Conservation (phyloP, 495 filamentous ascomycete genomes). For the Lophium mytilinum region DNA sequence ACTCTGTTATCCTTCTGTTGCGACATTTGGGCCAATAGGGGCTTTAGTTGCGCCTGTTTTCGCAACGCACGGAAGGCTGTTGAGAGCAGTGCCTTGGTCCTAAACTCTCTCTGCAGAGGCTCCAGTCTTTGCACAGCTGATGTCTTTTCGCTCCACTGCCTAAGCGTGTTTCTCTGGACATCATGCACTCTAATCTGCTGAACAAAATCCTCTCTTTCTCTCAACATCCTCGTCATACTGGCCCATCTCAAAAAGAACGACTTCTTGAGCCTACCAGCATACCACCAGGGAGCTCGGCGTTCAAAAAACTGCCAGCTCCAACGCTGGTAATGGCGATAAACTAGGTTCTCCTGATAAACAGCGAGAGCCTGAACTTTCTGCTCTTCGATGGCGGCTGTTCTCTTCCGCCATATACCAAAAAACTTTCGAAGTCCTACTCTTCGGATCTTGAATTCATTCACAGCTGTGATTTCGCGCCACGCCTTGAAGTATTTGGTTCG, state of each 20-base stretch:
- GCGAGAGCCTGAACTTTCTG: slow-evolving; percentile 37
- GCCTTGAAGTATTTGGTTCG: slow-evolving; percentile 66
- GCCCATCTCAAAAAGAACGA: slow-evolving; percentile 17
- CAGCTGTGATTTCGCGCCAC: slow-evolving; percentile 65
- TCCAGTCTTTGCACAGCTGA: neutral
- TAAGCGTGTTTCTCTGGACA: slow-evolving; percentile 4
- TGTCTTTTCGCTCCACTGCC: slow-evolving; percentile 2
- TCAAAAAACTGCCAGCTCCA: slow-evolving; percentile 53
- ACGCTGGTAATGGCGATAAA: slow-evolving; percentile 41
- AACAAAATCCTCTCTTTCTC: slow-evolving; percentile 12
- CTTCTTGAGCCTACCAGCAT: slow-evolving; percentile 16
- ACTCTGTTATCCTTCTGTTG: slow-evolving; percentile 43
- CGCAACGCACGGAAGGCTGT: slow-evolving; percentile 5
- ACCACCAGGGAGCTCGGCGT: slow-evolving; percentile 45
- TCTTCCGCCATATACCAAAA: slow-evolving; percentile 48
- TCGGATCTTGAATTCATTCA: slow-evolving; percentile 60
- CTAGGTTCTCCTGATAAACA: slow-evolving; percentile 40
- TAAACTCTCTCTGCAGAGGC: slow-evolving; percentile 6
- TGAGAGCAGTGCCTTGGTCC: slow-evolving; percentile 9
- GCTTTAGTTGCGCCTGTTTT: slow-evolving; percentile 20
- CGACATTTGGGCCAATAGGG: slow-evolving; percentile 38
- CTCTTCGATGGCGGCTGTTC: slow-evolving; percentile 30
- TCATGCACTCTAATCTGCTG: slow-evolving; percentile 2
- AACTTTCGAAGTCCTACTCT: slow-evolving; percentile 52
- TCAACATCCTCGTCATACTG: slow-evolving; percentile 8